Conservation (phyloP, 257 asterid species). For the Solanum tarijense region DNA sequence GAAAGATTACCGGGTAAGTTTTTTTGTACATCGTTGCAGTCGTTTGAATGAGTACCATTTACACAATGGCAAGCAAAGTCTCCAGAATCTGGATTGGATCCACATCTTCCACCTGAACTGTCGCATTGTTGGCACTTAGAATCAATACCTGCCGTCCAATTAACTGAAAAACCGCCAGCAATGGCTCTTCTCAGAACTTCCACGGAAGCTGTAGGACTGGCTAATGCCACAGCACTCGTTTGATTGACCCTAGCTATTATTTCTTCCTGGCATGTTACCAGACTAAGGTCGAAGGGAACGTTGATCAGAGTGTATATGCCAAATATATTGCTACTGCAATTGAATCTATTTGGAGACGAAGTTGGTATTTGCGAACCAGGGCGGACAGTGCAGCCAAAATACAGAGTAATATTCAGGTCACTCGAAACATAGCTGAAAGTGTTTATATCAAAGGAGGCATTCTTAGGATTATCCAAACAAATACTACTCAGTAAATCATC, state of each 20-base stretch:
- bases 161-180: conserved; percentile 33
- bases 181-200: conserved; percentile 8
- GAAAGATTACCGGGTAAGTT: not conserved
- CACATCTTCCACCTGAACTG: conserved; percentile 38
- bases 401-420: conserved; percentile 25
- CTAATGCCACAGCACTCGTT: not conserved
- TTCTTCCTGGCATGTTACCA: not conserved
- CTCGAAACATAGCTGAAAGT: conserved; percentile 9
- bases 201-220: not conserved
- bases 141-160: conserved; percentile 21
- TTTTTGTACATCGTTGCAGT: conserved; percentile 3
- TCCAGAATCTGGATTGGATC: conserved; percentile 7
- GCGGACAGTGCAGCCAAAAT: conserved; percentile 21
- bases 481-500: conserved; percentile 21
- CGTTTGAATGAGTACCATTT: not conserved
- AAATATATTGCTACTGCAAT: not conserved
- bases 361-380: rapidly evolving
- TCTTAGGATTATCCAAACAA: conserved; percentile 5
- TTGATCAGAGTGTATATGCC: not conserved
- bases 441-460: conserved; percentile 15
- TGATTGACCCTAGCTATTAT: conserved; percentile 25
- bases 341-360: not conserved
- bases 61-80: conserved; percentile 29
- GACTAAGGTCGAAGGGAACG: not conserved
- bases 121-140: conserved; percentile 14